Percentiles rank a stretch among this genome's conserved stretches.
Evolutionary conservation across 2,329 filamentous ascomycete species (phyloP).

Genomic region (Lachnellula cervina): DNA sequence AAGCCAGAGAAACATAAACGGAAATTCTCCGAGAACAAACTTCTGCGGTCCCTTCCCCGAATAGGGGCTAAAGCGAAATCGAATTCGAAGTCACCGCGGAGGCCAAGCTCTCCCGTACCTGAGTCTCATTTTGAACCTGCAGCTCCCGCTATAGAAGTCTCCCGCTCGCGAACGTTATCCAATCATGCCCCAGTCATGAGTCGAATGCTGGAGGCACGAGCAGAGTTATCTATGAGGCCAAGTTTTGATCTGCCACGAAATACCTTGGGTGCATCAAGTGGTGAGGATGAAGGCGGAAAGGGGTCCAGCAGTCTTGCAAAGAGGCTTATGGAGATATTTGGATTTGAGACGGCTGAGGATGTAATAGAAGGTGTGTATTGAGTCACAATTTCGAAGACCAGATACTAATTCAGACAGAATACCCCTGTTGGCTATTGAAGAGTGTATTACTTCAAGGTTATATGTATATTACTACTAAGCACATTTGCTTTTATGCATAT

Average conservation of each 20-base stretch:
- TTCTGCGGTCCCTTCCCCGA: conserved; percentile 61
- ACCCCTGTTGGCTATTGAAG: conserved; percentile 88
- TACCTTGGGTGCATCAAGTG: conserved; percentile 15
- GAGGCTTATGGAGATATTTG: conserved; percentile 77
- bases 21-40: conserved; percentile 59
- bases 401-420: conserved; percentile 52
- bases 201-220: conserved; percentile 69
- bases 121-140: conserved; percentile 31
- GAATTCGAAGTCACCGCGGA: conserved; percentile 35
- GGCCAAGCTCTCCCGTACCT: conserved; percentile 14
- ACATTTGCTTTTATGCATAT: conserved; percentile 97
- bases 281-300: conserved; percentile 29
- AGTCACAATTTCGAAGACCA: not conserved
- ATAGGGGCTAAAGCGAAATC: conserved; percentile 37
- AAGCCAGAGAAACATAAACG: conserved; percentile 47
- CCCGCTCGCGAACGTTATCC: conserved; percentile 30
- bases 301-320: conserved; percentile 59
- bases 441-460: conserved; percentile 90
- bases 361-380: conserved; percentile 64
- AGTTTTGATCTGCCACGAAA: conserved; percentile 47
- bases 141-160: conserved; percentile 27
- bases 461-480: conserved; percentile 88
- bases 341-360: conserved; percentile 75
- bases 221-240: conserved; percentile 55
- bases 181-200: conserved; percentile 68